Evolutionary conservation across 2,329 filamentous ascomycete species (phyloP), one percentile per base, ranked within the genome.

Genomic region (Pyrenochaeta sp.): DNA sequence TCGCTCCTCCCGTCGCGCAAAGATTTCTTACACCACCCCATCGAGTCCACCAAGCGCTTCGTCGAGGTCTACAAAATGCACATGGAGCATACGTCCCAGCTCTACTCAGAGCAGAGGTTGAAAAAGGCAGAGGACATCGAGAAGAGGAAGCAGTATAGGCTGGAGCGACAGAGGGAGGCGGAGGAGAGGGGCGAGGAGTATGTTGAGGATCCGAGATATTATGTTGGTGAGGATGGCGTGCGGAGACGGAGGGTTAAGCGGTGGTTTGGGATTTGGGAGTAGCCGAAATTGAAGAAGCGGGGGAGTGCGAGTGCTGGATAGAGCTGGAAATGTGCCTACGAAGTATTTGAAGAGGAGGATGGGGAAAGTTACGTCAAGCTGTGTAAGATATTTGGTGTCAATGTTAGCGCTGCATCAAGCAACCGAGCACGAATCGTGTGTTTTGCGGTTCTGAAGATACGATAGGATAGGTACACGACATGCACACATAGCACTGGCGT

Each of bases 91-190:
- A 86, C 86, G 64, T 89, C 88, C 30, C 82, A 85, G 63, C 81
- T 88, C 72, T 90, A 90, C 28, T 83, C 85, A 51, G 91, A 93
- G 78, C 88, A 88, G 80, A 86, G 93, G 54, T 86, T 87, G 71
- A 85, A 85, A 72, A 88, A 88, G 66, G 84, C 92, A 54, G 92
- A 97, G 66, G 95, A 99, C 80, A 90, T 95, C 28, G 86, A 90
- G 77, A 97, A 97, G 86, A 86, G 94, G 70, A 86, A 86, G 60
- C 88, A 91, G 77, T 99, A 92, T 79, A 88, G 93, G 71, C 89
- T 92, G 78, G 67, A 72, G 59, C 80, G 77, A 75, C 77, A 70
- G 65, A 56, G 59, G 68, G 74, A 71, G 65, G 75, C 69, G 5
- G 69, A 69, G 50, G 71, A 69, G 64, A 68, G 54, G 62, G 73